Base-by-base conservation (phyloP, 257 asterid species). In the Salvia miltiorrhiza region DNA sequence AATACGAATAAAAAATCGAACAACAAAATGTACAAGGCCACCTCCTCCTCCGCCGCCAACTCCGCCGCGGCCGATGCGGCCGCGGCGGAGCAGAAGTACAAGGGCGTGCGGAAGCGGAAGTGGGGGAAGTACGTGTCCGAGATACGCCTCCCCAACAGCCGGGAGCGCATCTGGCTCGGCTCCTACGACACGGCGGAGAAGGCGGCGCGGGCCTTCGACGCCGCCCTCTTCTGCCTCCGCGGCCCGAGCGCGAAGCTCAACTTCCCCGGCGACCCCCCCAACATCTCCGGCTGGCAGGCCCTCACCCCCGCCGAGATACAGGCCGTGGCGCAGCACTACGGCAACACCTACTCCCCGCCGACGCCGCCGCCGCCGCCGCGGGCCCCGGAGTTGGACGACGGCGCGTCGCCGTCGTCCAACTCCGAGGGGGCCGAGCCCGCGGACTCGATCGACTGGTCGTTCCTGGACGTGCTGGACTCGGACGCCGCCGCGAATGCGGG, bases 81-180 rank as follows among this genome's bases (percentile, higher is more conserved):
- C n/a, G n/a, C 32, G 57, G 32, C 37, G 30, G 71, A 21, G 39
- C 50, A 7, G 41, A 87, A 82, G 85, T 87, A 87, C 71, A 87
- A 80, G 56, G 94, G 94, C 6, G 94, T 85, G 4, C 37, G 91
- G 61, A 66, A 62, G 75, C 39, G 94, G 59, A 85, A 85, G 60
- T 87, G 94, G 94, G 94, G 94, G 2, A 87, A 87, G 50, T 87
- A 82, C 67, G 94, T 87, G 2, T 82, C 88, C 32, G 94, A 87
- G 64, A 85, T 87, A 33, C 82, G 94, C 16, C 87, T 87, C 16
- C 87, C 88, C 9, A 83, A 85, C 71, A 77, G 90, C 79, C 77
- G 90, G n/a, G 90, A 87, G 14, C 80, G 88, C 3, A 84, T 87
- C 30, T 87, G 94, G 94, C 73, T 87, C 60, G 94, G 94, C 30